Percentiles rank a stretch among this genome's conserved stretches.
These are phyloP conservation scores for Cercospora sesami DNA, from an alignment of 2,329 filamentous ascomycete genomes.

Conservation along the genomic window DNA sequence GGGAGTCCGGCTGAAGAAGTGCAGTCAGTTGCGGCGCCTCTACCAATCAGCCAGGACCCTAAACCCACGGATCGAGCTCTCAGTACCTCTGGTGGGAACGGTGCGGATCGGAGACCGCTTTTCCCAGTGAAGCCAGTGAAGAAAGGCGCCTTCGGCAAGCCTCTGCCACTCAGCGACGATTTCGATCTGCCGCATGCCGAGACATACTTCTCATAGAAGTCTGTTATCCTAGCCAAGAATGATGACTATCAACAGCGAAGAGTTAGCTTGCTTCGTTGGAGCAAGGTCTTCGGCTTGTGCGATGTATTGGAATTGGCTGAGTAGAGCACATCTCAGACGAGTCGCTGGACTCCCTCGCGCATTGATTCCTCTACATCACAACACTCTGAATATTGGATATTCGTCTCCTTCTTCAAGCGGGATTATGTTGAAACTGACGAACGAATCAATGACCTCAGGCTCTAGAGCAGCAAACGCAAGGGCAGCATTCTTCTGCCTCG, in stretches of 20 bases:
- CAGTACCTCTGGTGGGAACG: neutral
- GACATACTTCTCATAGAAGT: slow-evolving; percentile 9
- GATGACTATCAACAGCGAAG: neutral
- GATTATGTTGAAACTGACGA: slow-evolving; percentile 42
- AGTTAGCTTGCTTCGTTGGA: neutral
- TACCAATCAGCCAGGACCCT: neutral
- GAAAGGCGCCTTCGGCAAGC: neutral
- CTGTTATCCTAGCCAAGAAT: neutral
- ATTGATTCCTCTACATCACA: neutral
- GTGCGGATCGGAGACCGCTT: neutral
- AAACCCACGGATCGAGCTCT: neutral
- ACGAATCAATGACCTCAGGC: slow-evolving; percentile 42
- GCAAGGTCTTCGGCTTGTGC: neutral
- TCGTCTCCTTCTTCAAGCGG: slow-evolving; percentile 40
- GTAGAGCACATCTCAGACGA: neutral
- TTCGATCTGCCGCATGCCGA: slow-evolving; percentile 20
- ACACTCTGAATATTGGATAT: slow-evolving; percentile 37
- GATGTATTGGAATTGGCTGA: neutral
- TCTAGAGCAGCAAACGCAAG: slow-evolving; percentile 43
- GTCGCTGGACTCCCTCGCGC: neutral
- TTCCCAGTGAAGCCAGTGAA: neutral
- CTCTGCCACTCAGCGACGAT: slow-evolving; percentile 4
- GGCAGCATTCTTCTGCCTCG: slow-evolving; percentile 42
- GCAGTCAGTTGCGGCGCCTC: neutral
- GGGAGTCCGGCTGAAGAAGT: neutral